These are phyloP conservation scores for Coemansia sp. DNA, from an alignment of 192 early-diverging fungal genomes.

Conservation along the genomic window DNA sequence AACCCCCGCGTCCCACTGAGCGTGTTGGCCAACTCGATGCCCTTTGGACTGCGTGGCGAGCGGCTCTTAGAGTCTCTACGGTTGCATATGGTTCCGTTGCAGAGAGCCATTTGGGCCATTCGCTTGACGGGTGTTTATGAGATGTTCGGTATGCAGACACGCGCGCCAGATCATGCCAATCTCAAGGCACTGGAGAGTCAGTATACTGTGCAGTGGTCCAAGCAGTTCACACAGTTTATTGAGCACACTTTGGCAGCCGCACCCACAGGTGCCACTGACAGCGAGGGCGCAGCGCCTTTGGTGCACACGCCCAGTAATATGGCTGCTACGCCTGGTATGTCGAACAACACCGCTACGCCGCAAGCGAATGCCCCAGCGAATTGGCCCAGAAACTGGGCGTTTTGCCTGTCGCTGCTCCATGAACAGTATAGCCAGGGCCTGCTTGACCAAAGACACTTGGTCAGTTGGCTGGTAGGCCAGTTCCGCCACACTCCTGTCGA, in stretches of 20 bases:
- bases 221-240: conserved; percentile 39
- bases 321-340: conserved; percentile 9
- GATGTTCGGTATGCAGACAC: conserved; percentile 54
- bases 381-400: conserved; percentile 42
- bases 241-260: conserved; percentile 39
- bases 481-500: conserved; percentile 31
- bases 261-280: conserved; percentile 15
- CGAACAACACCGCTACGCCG: conserved; percentile 1
- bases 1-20: conserved; percentile 49
- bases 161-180: conserved; percentile 22
- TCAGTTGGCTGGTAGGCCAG: conserved; percentile 47
- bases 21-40: conserved; percentile 30
- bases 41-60: conserved; percentile 61
- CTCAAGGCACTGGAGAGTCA: conserved; percentile 25
- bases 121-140: conserved; percentile 68
- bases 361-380: neutral
- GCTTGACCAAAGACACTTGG: conserved; percentile 49
- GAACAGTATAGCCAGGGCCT: conserved; percentile 50
- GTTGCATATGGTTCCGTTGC: conserved; percentile 60
- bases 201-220: conserved; percentile 46
- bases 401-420: conserved; percentile 33
- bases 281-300: neutral
- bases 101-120: conserved; percentile 72
- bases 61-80: conserved; percentile 63
- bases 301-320: conserved; percentile 6